Conservation (phyloP, 106 monocot species). For the Gastrodia elata region DNA sequence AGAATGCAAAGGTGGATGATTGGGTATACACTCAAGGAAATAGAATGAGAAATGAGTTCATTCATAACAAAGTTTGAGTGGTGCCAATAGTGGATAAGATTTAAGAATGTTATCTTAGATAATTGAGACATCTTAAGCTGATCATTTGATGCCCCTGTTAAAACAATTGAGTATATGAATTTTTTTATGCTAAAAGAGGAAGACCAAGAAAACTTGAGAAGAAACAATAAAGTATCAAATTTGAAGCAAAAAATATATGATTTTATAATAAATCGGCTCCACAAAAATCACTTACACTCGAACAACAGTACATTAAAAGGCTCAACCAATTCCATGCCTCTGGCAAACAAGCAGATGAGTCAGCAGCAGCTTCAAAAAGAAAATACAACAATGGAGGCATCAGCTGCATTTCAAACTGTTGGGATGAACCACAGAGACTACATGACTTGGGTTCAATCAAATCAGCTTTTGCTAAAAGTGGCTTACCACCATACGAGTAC, state of each 20-base stretch:
- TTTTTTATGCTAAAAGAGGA: too few species aligned
- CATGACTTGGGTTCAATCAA: conserved; percentile 38
- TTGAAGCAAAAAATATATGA: neutral
- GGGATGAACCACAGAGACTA: conserved; percentile 49
- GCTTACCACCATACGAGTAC: conserved; percentile 69
- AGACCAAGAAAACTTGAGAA: too few species aligned
- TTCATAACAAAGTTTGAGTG: too few species aligned
- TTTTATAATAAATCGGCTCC: neutral
- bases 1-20: too few species aligned
- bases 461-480: conserved; percentile 36
- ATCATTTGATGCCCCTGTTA: too few species aligned
- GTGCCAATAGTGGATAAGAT: too few species aligned
- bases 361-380: conserved; percentile 60
- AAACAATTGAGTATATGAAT: too few species aligned
- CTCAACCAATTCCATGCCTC: conserved; percentile 85
- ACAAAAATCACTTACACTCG: conserved; percentile 39
- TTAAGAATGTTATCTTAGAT: too few species aligned
- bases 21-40: too few species aligned
- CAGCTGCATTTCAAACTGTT: conserved; percentile 79
- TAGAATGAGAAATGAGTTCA: too few species aligned
- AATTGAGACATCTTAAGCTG: too few species aligned
- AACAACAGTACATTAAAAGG: conserved; percentile 68
- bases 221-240: neutral
- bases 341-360: conserved; percentile 21
- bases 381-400: conserved; percentile 90